Conservation (phyloP, 768 basidiomycete species). For the Phylloporus sp. region DNA sequence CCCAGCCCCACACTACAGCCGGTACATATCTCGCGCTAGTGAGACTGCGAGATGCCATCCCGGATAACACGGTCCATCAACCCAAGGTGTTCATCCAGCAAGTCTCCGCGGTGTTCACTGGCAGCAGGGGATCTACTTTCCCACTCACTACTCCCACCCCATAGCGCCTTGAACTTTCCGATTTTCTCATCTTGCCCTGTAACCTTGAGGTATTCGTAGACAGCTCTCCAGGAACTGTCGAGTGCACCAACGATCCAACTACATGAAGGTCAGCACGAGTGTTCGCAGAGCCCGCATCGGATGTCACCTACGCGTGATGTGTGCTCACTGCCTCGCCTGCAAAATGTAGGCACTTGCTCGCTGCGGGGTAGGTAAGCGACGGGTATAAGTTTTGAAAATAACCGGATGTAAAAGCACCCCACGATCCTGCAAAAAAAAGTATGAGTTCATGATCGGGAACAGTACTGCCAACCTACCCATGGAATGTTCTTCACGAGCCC, state of each 20-base stretch:
- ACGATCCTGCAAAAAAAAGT: too few relatives aligned
- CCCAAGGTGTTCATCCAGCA: slow-evolving; percentile 3
- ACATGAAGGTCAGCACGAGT: not conserved
- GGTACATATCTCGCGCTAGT: too few relatives aligned
- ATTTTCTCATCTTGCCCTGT: slow-evolving; percentile 7
- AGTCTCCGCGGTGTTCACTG: not conserved
- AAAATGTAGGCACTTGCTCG: slow-evolving; percentile 7
- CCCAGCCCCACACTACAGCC: too few relatives aligned
- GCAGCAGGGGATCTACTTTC: not conserved
- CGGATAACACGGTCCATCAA: not conserved
- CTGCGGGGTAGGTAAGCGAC: slow-evolving; percentile 29
- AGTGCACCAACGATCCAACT: slow-evolving; percentile 38
- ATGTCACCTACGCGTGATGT: slow-evolving; percentile 32
- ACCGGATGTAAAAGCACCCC: slow-evolving; percentile 34
- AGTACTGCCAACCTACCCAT: slow-evolving; percentile 29
- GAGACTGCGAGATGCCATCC: too few relatives aligned
- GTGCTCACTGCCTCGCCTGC: slow-evolving; percentile 25
- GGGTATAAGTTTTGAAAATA: slow-evolving; percentile 31
- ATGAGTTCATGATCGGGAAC: not conserved
- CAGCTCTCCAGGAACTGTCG: slow-evolving; percentile 34
- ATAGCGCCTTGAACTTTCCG: slow-evolving; percentile 17
- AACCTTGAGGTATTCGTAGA: slow-evolving; percentile 22
- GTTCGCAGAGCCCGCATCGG: not conserved
- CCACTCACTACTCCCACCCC: slow-evolving; percentile 33
- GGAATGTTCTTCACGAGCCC: slow-evolving; percentile 29